A percentile compares a stretch with the other conserved stretches of the same genome.
phyloP scores from a whole-genome alignment of 1,284 basidiomycete genomes.

The Testicularia cyperi region DNA sequence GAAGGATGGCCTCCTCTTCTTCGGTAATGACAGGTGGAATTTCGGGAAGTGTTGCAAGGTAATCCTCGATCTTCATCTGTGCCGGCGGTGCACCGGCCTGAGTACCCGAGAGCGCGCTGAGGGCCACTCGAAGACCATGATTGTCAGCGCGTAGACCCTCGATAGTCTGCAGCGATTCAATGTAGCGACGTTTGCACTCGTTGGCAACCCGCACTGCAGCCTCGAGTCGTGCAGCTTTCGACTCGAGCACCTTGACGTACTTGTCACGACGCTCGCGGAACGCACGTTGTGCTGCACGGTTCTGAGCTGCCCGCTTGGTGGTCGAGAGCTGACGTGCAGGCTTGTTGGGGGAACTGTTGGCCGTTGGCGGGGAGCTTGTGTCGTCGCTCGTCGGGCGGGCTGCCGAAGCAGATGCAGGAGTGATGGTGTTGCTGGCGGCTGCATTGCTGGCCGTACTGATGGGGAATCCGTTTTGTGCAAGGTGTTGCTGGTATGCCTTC shows the following conservation, averaged over 20 bases:
- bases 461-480: conserved; percentile 3
- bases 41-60: conserved; percentile 8
- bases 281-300: conserved; percentile 53
- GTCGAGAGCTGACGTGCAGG: conserved; percentile 39
- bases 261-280: conserved; percentile 52
- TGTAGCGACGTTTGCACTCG: conserved; percentile 40
- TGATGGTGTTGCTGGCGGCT: no score
- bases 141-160: conserved; percentile 50
- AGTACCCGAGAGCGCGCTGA: conserved; percentile 45
- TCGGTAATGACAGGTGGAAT: conserved; percentile 22
- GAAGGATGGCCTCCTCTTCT: conserved; percentile 17
- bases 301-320: conserved; percentile 52
- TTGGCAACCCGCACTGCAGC: conserved; percentile 38
- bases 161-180: conserved; percentile 45
- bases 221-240: conserved; percentile 42
- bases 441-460: no score
- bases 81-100: conserved; percentile 19
- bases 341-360: conserved; percentile 4
- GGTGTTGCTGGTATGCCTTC: conserved; percentile 33
- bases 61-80: conserved; percentile 27
- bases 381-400: not conserved
- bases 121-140: conserved; percentile 44
- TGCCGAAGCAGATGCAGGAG: not conserved
- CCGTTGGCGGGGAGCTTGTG: not conserved
- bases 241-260: conserved; percentile 51